Evolutionary conservation across 768 basidiomycete species (phyloP).

Genomic region (Trametes sanguinea): DNA sequence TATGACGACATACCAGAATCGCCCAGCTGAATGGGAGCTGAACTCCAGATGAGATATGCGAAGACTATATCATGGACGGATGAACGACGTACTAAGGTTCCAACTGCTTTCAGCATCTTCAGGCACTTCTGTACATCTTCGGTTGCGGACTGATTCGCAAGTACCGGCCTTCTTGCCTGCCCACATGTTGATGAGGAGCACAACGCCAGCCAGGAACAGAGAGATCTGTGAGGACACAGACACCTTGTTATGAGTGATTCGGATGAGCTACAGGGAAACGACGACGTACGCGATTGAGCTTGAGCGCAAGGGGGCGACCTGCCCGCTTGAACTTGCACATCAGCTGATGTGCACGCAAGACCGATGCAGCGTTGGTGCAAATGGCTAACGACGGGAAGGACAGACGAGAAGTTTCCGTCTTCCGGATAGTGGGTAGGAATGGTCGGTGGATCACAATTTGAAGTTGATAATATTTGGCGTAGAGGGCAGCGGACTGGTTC

Average conservation of each 20-base stretch:
- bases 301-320: background rate
- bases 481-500: conserved; percentile 41
- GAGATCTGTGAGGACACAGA: conserved; percentile 21
- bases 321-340: conserved; percentile 44
- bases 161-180: conserved; percentile 40
- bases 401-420: conserved; percentile 40
- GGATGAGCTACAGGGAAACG: background rate
- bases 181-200: conserved; percentile 53
- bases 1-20: background rate
- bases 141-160: conserved; percentile 39
- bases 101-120: conserved; percentile 22
- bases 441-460: conserved; percentile 77
- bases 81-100: conserved; percentile 16
- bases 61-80: background rate
- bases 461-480: conserved; percentile 46
- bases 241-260: too few species aligned
- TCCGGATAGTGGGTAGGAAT: conserved; percentile 69
- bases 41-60: background rate
- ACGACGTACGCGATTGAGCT: conserved; percentile 9
- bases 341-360: conserved; percentile 73
- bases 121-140: conserved; percentile 47
- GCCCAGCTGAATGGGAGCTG: background rate
- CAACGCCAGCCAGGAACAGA: conserved; percentile 45
- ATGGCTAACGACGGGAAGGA: conserved; percentile 72
- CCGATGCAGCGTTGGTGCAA: conserved; percentile 82